Percentiles rank a stretch among this genome's conserved stretches.
Evolutionary conservation across 345 rosid genomes (phyloP).

Genomic region (Brassica carinata): DNA sequence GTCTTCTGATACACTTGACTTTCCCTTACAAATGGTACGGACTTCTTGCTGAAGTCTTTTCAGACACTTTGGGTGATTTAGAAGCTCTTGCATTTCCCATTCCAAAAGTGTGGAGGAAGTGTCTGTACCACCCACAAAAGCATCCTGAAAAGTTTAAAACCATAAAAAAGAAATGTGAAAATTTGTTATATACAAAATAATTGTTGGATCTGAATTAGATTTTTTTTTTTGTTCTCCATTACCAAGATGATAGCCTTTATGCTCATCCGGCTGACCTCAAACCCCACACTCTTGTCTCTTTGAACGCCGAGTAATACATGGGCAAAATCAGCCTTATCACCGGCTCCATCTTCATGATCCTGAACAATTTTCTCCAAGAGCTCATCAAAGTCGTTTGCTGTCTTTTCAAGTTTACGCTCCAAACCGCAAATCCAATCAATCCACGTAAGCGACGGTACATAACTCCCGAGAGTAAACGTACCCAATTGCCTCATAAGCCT

Average conservation of each 20-base stretch:
- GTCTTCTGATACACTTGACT: background rate
- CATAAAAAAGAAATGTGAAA: slow-evolving; percentile 5
- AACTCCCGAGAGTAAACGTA: background rate
- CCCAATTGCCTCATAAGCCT: background rate
- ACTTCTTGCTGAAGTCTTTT: background rate
- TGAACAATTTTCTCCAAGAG: background rate
- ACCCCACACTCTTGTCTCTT: background rate
- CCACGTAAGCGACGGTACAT: background rate
- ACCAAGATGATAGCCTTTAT: background rate
- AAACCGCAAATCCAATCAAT: background rate
- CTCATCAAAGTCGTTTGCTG: background rate
- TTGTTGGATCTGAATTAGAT: background rate
- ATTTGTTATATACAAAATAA: background rate
- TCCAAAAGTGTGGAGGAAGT: background rate
- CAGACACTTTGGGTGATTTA: background rate
- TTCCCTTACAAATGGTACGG: background rate
- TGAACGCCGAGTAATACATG: background rate
- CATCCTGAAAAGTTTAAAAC: background rate
- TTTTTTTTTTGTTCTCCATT: background rate
- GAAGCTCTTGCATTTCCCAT: background rate
- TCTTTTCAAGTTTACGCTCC: background rate
- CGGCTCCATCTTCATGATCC: background rate
- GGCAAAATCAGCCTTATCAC: background rate
- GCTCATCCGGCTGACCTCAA: background rate
- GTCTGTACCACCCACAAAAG: background rate